Evolutionary conservation across 768 basidiomycete species (phyloP), one percentile per base, ranked within the genome.

Genomic region (Astraeus odoratus): DNA sequence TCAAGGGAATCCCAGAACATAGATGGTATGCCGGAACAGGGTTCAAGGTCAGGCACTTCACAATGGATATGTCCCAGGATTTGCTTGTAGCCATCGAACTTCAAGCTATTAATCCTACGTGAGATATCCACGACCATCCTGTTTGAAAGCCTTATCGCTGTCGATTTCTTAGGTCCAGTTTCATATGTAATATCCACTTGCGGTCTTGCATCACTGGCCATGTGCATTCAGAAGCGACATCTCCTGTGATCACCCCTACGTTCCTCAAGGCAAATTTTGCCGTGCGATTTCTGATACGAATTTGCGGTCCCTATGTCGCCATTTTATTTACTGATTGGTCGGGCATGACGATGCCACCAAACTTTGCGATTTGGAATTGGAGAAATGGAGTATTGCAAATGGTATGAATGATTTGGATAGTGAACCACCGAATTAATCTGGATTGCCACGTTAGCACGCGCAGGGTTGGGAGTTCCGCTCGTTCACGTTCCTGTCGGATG

Each of bases 331-430:
- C 36, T 15, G 52, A 51, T 47, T 48, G 48, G 24, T 16, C 22
- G 4, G 50, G 46, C 37, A 34, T 34, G 7, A 15, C 42, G 2
- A 39, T 33, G 30, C 20, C 26, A 13, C 46, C 49, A 18, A 49
- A 45, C 22, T 58, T 68, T 1, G 36, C 59, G 13, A 43, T 69
- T 18, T 68, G 61, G 65, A 53, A 68, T 27, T 68, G 67, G 68
- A 56, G 52, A 41, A 64, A 46, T 31, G 65, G 65, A n/a, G 36
- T 38, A 3, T 42, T 53, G 12, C 44, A 62, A 50, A 50, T 61
- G 16, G 67, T 68, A n/a, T 7, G 6, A 7, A 29, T 29, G 27
- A 29, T 13, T 29, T 13, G 13, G 7, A 7, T 29, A 48, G 58
- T 60, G 10, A 18, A 43, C 2, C 29, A 27, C 35, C 8, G 16